phyloP scores from a whole-genome alignment of 2,329 filamentous ascomycete genomes.

The Penicillium rolfsii region DNA sequence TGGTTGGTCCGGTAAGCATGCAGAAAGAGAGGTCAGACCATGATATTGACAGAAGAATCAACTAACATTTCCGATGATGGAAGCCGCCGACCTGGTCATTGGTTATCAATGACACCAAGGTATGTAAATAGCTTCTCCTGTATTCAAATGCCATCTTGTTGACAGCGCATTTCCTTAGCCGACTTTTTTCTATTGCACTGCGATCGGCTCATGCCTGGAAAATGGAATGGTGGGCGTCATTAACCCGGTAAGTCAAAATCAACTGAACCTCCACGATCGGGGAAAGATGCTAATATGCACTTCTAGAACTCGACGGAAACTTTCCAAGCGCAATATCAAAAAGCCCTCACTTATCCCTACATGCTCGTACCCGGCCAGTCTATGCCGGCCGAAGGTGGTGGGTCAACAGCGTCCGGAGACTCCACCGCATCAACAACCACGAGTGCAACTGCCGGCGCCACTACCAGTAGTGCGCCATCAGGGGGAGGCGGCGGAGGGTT shows the following conservation, averaged over 20 bases:
- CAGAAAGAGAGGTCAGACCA: no score
- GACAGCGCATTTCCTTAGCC: constrained; percentile 43
- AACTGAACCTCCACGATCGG: neutral
- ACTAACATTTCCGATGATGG: neutral
- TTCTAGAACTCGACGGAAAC: constrained; percentile 53
- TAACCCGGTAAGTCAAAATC: constrained; percentile 60
- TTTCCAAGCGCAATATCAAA: constrained; percentile 53
- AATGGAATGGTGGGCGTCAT: constrained; percentile 76
- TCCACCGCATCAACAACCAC: constrained; percentile 12
- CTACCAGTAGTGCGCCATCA: constrained; percentile 14
- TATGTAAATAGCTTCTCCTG: constrained; percentile 11
- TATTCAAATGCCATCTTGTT: neutral
- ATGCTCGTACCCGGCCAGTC: constrained; percentile 61
- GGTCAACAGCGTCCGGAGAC: constrained; percentile 3
- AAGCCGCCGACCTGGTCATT: constrained; percentile 46
- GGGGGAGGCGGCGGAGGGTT: constrained; percentile 26
- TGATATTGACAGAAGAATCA: rapidly evolving
- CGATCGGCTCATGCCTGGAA: constrained; percentile 64
- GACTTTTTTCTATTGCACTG: constrained; percentile 72
- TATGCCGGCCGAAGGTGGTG: constrained; percentile 54
- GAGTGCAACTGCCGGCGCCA: constrained; percentile 7
- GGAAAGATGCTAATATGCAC: constrained; percentile 18
- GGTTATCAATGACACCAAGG: constrained; percentile 61
- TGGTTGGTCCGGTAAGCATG: constrained; percentile 34
- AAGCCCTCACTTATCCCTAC: constrained; percentile 54